A percentile compares a stretch with the other conserved stretches of the same genome.
phyloP scores from a whole-genome alignment of 129 eudicot species.

The Flaveria trinervia region DNA sequence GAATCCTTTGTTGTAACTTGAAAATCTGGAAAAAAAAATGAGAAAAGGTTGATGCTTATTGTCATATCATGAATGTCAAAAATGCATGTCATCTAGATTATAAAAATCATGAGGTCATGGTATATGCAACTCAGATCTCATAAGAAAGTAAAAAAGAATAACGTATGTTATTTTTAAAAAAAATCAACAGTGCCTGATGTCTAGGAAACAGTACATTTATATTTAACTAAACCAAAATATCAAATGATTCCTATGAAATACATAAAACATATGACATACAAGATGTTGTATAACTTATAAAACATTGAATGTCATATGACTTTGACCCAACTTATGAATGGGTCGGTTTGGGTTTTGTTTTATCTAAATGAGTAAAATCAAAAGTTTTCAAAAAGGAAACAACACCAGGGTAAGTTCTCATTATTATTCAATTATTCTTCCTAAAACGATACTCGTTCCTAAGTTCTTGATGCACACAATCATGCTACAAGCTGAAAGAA shows the following conservation, averaged over 20 bases:
- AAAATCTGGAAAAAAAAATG: constrained; percentile 43
- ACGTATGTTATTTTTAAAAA: neutral
- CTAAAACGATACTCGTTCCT: too few species aligned
- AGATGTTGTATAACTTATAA: neutral
- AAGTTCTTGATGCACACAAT: too few species aligned
- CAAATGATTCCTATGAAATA: neutral
- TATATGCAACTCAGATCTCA: constrained; percentile 2
- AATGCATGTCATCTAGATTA: neutral
- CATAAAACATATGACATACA: neutral
- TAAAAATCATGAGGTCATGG: neutral
- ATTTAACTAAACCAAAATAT: neutral
- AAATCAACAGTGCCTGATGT: neutral
- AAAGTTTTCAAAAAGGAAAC: neutral
- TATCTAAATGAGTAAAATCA: neutral
- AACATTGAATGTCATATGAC: neutral
- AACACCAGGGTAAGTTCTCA: neutral
- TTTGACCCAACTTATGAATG: neutral
- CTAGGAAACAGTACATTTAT: neutral
- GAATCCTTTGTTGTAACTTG: constrained; percentile 81
- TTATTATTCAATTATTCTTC: too few species aligned
- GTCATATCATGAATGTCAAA: constrained; percentile 1
- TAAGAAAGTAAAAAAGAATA: neutral
- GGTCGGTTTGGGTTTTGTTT: neutral
- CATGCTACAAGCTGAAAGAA: too few species aligned
- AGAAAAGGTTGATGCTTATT: neutral